A percentile compares a stretch with the other conserved stretches of the same genome.
These are phyloP conservation scores for Torulaspora microellipsoides DNA, from an alignment of 805 yeast species.

Conservation along the genomic window DNA sequence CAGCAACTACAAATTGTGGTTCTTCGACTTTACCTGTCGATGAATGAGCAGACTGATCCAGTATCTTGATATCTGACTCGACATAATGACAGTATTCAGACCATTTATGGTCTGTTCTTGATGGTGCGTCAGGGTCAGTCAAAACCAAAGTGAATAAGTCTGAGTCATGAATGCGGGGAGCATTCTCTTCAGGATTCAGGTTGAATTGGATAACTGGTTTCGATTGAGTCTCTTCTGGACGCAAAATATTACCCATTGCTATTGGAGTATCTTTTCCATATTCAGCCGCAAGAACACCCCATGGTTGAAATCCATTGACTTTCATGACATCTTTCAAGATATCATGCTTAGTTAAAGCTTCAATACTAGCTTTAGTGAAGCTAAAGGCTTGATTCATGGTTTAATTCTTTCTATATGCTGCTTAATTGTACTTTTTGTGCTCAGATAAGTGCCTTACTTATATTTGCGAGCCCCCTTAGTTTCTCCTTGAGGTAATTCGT, in stretches of 20 bases:
- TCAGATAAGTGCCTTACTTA: no score
- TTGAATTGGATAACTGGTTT: slow-evolving; percentile 65
- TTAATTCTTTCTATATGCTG: not conserved
- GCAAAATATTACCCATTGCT: slow-evolving; percentile 71
- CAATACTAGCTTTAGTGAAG: slow-evolving; percentile 18
- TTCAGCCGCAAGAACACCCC: slow-evolving; percentile 28
- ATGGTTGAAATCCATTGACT: slow-evolving; percentile 15
- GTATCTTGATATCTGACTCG: slow-evolving; percentile 40
- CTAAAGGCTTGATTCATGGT: slow-evolving; percentile 2
- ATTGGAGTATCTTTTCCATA: slow-evolving; percentile 39
- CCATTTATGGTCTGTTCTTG: slow-evolving; percentile 77
- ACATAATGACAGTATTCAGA: slow-evolving; percentile 82
- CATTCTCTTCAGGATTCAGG: slow-evolving; percentile 36
- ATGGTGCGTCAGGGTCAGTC: slow-evolving; percentile 95
- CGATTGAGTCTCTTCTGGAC: slow-evolving; percentile 61
- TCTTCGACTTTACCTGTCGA: slow-evolving; percentile 8
- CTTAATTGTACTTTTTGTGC: no score
- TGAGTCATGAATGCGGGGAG: slow-evolving; percentile 20
- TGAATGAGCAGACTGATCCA: slow-evolving; percentile 7
- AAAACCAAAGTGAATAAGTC: slow-evolving; percentile 66
- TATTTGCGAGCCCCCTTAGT: no score
- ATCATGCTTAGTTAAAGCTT: slow-evolving; percentile 25
- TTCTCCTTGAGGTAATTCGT: no score
- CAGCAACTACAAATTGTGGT: slow-evolving; percentile 42
- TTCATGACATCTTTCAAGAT: slow-evolving; percentile 29